Conservation (phyloP, 1,139 yeast species). For the Suhomyces atakaporum region DNA sequence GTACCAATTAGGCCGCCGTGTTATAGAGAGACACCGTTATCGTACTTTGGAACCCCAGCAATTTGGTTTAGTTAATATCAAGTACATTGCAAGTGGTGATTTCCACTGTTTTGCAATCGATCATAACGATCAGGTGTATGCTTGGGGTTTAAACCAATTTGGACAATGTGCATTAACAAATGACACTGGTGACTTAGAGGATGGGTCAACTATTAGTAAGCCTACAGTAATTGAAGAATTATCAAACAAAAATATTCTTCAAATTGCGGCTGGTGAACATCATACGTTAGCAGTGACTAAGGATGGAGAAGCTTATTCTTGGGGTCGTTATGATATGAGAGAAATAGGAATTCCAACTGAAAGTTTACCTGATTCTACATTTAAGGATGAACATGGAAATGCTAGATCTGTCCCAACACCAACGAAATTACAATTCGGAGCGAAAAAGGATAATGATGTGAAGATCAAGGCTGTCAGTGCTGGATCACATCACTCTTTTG, state of each 20-base stretch:
- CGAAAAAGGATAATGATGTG: slow-evolving; percentile 25
- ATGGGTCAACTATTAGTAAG: slow-evolving; percentile 75
- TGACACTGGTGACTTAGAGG: slow-evolving; percentile 56
- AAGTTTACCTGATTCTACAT: slow-evolving; percentile 66
- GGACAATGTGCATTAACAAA: slow-evolving; percentile 90
- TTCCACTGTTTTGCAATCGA: slow-evolving; percentile 94
- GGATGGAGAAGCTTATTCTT: slow-evolving; percentile 72
- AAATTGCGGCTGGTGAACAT: slow-evolving; percentile 91
- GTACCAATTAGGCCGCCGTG: slow-evolving; percentile 83
- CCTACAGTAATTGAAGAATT: slow-evolving; percentile 73
- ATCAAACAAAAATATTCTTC: slow-evolving; percentile 55
- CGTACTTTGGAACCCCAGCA: slow-evolving; percentile 74
- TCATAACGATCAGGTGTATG: slow-evolving; percentile 63
- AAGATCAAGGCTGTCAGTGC: slow-evolving; percentile 67
- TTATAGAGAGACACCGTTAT: slow-evolving; percentile 73
- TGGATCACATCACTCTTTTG: slow-evolving; percentile 92
- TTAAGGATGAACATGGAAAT: slow-evolving; percentile 74
- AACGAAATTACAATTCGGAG: slow-evolving; percentile 53
- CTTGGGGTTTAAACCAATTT: slow-evolving; percentile 96
- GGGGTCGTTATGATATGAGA: slow-evolving; percentile 93
- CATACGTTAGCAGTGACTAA: slow-evolving; percentile 77
- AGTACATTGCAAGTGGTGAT: slow-evolving; percentile 87
- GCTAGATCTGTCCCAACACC: slow-evolving; percentile 89
- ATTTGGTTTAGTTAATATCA: slow-evolving; percentile 75
- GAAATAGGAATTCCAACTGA: slow-evolving; percentile 79